Evolutionary conservation across 306 rosid species (phyloP).

Genomic region (Boehmeria nivea): DNA sequence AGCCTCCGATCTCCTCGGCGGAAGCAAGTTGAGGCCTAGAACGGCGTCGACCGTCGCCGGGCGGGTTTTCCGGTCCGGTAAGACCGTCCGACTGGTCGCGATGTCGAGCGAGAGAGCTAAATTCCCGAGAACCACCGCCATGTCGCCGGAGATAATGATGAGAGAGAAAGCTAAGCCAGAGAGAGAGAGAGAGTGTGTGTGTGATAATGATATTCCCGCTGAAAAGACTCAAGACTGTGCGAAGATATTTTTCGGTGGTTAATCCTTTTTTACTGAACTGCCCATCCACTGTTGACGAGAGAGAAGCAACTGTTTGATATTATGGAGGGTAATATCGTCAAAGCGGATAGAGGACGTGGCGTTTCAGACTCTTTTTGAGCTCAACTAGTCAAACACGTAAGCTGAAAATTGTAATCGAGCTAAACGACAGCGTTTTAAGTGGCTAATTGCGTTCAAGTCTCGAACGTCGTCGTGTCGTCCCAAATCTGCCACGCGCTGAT

Average conservation of each 20-base stretch:
- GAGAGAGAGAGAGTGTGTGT: too few species aligned
- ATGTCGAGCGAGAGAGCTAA: conserved; percentile 61
- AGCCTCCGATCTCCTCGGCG: conserved; percentile 47
- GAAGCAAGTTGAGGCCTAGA: conserved; percentile 27
- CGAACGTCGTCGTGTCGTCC: conserved; percentile 8
- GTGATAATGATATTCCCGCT: conserved; percentile 27
- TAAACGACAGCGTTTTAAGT: conserved; percentile 18
- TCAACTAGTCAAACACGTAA: conserved; percentile 15
- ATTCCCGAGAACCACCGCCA: conserved; percentile 73
- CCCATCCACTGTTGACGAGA: neutral
- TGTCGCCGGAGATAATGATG: conserved; percentile 19
- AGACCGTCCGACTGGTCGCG: conserved; percentile 37
- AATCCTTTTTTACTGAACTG: conserved; percentile 20
- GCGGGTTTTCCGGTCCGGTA: conserved; percentile 51
- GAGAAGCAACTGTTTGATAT: neutral
- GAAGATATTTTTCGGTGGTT: conserved; percentile 34
- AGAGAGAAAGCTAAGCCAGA: neutral
- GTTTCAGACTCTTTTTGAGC: conserved; percentile 8
- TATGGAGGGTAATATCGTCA: neutral
- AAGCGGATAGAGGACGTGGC: neutral
- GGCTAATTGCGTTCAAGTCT: neutral
- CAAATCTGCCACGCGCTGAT: conserved; percentile 16
- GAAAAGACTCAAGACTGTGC: conserved; percentile 15
- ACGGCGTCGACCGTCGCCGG: conserved; percentile 45
- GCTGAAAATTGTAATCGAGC: neutral